Conservation (phyloP, 495 filamentous ascomycete species). For the Pseudevernia furfuracea region DNA sequence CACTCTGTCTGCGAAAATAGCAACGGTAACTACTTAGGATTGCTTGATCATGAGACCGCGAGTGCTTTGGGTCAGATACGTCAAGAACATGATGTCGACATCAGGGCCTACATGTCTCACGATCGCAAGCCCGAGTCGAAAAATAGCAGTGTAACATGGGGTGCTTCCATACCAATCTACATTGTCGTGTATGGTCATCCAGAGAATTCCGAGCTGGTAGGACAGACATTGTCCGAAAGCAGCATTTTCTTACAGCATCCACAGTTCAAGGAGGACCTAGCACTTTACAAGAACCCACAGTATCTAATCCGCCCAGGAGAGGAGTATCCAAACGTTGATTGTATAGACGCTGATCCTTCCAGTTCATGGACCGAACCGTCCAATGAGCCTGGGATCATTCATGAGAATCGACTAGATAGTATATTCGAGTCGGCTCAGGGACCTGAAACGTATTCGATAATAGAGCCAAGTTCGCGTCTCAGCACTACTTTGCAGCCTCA, state of each 20-base stretch:
- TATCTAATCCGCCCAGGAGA: conserved; percentile 5
- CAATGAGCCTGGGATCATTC: background rate
- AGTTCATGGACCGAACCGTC: background rate
- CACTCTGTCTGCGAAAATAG: background rate
- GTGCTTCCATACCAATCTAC: conserved; percentile 4
- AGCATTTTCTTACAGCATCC: conserved; percentile 11
- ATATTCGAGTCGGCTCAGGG: conserved; percentile 10
- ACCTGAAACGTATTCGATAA: conserved; percentile 5
- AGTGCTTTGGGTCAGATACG: conserved; percentile 1
- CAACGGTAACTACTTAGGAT: background rate
- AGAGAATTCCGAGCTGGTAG: conserved; percentile 4
- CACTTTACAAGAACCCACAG: conserved; percentile 7
- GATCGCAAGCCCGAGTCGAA: background rate
- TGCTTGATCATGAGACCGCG: conserved; percentile 9
- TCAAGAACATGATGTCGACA: background rate
- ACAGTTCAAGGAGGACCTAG: background rate
- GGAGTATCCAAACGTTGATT: background rate
- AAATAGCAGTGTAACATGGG: background rate
- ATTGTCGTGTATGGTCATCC: conserved; percentile 5
- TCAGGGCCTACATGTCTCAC: conserved; percentile 1
- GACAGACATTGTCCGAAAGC: background rate
- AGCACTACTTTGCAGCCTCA: conserved; percentile 1
- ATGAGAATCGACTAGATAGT: conserved; percentile 4
- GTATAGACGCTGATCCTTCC: background rate
- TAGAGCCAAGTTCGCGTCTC: conserved; percentile 9